These are phyloP conservation scores for Podospora pseudocomata DNA, from an alignment of 495 filamentous ascomycete species.

Conservation along the genomic window DNA sequence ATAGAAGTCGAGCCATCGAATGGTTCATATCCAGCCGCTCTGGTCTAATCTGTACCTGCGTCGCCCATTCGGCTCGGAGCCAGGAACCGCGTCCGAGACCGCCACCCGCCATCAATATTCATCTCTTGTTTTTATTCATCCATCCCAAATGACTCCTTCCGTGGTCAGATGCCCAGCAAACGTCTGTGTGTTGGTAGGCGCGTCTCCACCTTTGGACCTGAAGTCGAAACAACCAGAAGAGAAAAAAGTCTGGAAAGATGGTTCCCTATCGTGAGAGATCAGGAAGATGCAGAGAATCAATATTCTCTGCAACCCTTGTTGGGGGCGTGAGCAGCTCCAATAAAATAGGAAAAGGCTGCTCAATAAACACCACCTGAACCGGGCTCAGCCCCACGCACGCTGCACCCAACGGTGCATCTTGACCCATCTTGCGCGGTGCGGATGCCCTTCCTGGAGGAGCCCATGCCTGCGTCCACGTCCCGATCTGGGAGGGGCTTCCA, in stretches of 20 bases:
- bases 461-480: not conserved
- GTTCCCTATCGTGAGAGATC: not conserved
- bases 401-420: not conserved
- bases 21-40: not conserved
- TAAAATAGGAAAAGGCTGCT: constrained; percentile 9
- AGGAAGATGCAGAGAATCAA: not conserved
- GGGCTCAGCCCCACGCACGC: constrained; percentile 9
- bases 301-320: not conserved
- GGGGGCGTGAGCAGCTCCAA: not conserved
- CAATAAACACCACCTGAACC: not conserved
- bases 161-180: not conserved
- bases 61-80: constrained; percentile 6
- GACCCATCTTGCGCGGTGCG: not conserved
- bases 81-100: constrained; percentile 1
- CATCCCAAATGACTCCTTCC: not conserved
- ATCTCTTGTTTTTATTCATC: constrained; percentile 10
- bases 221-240: not conserved
- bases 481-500: not conserved
- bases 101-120: constrained; percentile 12
- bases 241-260: not conserved
- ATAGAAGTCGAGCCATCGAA: constrained; percentile 1
- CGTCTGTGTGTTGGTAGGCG: not conserved
- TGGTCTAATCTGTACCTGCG: constrained; percentile 22
- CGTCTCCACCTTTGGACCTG: not conserved
- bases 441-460: constrained; percentile 1